A percentile compares a stretch with the other conserved stretches of the same genome.
phyloP scores from a whole-genome alignment of 768 basidiomycete species.

The Leucosporidium creatinivorum region DNA sequence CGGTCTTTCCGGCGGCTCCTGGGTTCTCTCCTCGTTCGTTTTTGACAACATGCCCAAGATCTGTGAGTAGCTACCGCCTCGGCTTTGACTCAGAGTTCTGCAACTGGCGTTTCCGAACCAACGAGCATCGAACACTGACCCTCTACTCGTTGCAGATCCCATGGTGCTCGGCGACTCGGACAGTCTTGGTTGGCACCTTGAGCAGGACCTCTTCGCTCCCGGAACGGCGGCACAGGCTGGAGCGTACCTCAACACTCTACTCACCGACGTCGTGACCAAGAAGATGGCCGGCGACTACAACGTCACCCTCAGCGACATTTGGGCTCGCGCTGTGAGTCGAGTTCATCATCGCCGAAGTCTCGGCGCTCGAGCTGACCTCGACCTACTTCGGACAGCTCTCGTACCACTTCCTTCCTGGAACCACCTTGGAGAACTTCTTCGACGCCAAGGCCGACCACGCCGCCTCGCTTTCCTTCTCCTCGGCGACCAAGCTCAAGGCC shows the following conservation, averaged over 20 bases:
- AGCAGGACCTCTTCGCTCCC: slow-evolving; percentile 53
- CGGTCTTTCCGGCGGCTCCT: slow-evolving; percentile 46
- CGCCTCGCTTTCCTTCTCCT: slow-evolving; percentile 49
- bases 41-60: slow-evolving; percentile 59
- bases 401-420: slow-evolving; percentile 59
- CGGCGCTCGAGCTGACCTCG: not conserved
- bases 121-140: no score
- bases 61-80: no score
- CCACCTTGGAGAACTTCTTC: slow-evolving; percentile 56
- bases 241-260: slow-evolving; percentile 10
- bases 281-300: slow-evolving; percentile 19
- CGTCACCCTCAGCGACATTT: slow-evolving; percentile 2
- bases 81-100: no score
- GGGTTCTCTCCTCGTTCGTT: slow-evolving; percentile 47
- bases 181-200: slow-evolving; percentile 51
- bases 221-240: slow-evolving; percentile 41
- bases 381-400: slow-evolving; percentile 47
- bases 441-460: slow-evolving; percentile 56
- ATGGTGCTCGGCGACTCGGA: slow-evolving; percentile 1
- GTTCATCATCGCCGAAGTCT: not conserved
- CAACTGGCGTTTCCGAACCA: no score
- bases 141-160: not conserved
- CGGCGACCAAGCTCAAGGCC: slow-evolving; percentile 41
- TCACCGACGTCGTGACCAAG: slow-evolving; percentile 16
- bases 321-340: slow-evolving; percentile 43